These are phyloP conservation scores for Mortierella sp. DNA, from an alignment of 371 early-diverging fungal genomes.

Conservation along the genomic window DNA sequence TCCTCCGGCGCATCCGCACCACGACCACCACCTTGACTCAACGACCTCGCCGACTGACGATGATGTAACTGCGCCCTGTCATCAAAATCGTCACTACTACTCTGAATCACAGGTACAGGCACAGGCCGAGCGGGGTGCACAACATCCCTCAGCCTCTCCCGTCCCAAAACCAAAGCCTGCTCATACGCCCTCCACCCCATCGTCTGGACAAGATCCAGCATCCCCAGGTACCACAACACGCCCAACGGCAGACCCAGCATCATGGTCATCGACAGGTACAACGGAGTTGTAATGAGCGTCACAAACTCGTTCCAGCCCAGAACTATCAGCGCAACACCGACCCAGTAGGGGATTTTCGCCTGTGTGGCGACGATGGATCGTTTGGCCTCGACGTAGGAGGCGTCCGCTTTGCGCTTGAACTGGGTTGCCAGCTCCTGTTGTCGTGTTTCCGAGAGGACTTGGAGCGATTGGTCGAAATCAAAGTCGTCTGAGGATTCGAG, in stretches of 20 bases:
- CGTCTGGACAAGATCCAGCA: conserved; percentile 75
- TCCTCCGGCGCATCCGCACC: conserved; percentile 6
- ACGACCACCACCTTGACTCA: background rate
- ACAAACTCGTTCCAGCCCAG: conserved; percentile 97
- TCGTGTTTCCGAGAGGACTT: conserved; percentile 75
- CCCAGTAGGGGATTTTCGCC: conserved; percentile 91
- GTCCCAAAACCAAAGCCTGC: conserved; percentile 36
- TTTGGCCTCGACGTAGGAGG: conserved; percentile 95
- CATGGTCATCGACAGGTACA: conserved; percentile 79
- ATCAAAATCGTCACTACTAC: background rate
- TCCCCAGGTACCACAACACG: conserved; percentile 72
- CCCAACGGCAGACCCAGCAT: conserved; percentile 66
- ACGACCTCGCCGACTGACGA: conserved; percentile 25
- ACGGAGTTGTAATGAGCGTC: conserved; percentile 83
- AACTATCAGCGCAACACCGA: conserved; percentile 78
- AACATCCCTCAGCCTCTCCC: conserved; percentile 43
- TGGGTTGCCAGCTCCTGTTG: conserved; percentile 82
- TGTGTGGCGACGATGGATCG: conserved; percentile 91
- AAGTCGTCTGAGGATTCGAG: conserved; percentile 63
- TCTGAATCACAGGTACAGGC: background rate
- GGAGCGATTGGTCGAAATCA: conserved; percentile 73
- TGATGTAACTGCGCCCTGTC: conserved; percentile 17
- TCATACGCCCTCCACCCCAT: conserved; percentile 58
- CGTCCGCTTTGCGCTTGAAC: conserved; percentile 92
- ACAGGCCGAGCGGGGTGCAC: conserved; percentile 28